These are phyloP conservation scores for Vitis hybrid DNA, from an alignment of 177 flowering plant species.

Conservation along the genomic window DNA sequence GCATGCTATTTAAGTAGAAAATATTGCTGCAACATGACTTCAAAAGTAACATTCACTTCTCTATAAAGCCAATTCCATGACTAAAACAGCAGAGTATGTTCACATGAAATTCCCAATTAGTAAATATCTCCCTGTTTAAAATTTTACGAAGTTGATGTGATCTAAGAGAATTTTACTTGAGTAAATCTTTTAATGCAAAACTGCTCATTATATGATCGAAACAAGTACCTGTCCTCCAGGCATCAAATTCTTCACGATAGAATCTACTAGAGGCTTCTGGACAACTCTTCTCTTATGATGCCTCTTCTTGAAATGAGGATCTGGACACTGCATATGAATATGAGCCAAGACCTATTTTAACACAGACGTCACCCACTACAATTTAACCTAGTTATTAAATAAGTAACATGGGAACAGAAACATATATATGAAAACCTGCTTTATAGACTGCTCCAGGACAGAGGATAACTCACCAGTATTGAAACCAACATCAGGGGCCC, in stretches of 20 bases:
- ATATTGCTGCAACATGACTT: no score
- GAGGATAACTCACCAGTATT: conserved; percentile 61
- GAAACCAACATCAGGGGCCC: conserved; percentile 78
- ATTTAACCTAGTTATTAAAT: neutral
- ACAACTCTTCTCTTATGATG: conserved; percentile 92
- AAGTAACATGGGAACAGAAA: neutral
- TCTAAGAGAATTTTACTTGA: no score
- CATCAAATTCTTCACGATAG: conserved; percentile 54
- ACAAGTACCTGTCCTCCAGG: conserved; percentile 73
- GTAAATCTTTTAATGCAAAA: no score
- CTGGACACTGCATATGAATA: conserved; percentile 76
- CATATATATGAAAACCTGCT: neutral
- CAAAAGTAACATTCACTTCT: no score
- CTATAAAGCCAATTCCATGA: no score
- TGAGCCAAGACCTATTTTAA: neutral
- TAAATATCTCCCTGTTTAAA: no score
- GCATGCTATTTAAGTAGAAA: no score
- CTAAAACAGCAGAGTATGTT: no score
- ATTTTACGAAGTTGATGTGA: no score
- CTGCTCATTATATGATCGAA: no score
- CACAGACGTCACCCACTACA: neutral
- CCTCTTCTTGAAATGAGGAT: conserved; percentile 93
- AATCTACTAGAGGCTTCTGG: conserved; percentile 78
- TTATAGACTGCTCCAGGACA: neutral
- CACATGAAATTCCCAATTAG: no score